A percentile compares a stretch with the other conserved stretches of the same genome.
Evolutionary conservation across 2,329 filamentous ascomycete species (phyloP).

Genomic region (Nothomitra cinnamomea): DNA sequence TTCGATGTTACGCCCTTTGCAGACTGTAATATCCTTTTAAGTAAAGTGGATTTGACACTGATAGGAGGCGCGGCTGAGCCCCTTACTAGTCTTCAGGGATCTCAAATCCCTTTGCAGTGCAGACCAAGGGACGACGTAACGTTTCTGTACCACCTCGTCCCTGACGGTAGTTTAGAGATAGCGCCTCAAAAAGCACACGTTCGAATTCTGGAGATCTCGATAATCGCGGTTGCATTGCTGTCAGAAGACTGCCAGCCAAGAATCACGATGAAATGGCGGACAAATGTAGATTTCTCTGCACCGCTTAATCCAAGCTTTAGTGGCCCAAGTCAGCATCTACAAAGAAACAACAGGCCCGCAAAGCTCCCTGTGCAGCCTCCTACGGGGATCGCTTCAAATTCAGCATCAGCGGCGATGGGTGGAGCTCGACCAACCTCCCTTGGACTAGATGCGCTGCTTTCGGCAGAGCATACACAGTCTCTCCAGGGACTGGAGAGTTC

Average conservation of each 20-base stretch:
- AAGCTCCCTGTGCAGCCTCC: neutral
- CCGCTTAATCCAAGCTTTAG: neutral
- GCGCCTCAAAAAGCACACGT: conserved; percentile 24
- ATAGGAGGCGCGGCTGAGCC: conserved; percentile 41
- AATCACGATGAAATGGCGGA: conserved; percentile 9
- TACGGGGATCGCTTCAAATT: neutral
- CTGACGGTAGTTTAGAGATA: conserved; percentile 31
- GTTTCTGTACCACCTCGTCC: conserved; percentile 51
- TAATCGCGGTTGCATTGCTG: conserved; percentile 35
- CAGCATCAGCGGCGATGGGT: neutral
- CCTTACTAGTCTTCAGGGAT: conserved; percentile 32
- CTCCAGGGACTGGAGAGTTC: conserved; percentile 26
- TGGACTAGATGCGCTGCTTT: conserved; percentile 20
- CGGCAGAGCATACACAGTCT: conserved; percentile 18
- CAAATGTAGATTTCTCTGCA: conserved; percentile 8
- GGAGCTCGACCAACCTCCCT: neutral
- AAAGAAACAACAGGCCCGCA: neutral
- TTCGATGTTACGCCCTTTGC: conserved; percentile 57
- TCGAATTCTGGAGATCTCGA: conserved; percentile 36
- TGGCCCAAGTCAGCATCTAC: neutral
- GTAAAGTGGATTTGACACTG: conserved; percentile 40
- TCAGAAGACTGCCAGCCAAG: conserved; percentile 5
- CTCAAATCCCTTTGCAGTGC: conserved; percentile 40
- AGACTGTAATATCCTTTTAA: conserved; percentile 46
- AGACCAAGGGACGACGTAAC: conserved; percentile 60